phyloP scores from a whole-genome alignment of 2,329 filamentous ascomycete species.

The Clonostachys sp. region DNA sequence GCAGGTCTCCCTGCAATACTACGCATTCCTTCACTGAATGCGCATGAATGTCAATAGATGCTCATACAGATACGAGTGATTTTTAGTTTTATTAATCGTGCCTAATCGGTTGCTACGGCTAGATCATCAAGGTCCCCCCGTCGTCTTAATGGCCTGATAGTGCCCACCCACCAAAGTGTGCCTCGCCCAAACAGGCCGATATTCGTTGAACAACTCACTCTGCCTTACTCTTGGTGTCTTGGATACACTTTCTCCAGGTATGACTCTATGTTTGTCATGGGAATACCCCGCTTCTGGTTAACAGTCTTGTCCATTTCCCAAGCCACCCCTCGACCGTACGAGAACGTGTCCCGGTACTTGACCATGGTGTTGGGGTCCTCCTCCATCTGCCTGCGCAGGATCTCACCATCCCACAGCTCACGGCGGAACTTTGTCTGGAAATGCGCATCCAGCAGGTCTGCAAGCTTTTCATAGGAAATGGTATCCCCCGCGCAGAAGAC shows the following conservation, averaged over 20 bases:
- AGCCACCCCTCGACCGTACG: slow-evolving; percentile 48
- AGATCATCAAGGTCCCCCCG: too few relatives aligned
- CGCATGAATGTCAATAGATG: too few relatives aligned
- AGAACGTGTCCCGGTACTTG: slow-evolving; percentile 61
- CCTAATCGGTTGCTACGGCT: too few relatives aligned
- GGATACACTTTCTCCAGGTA: slow-evolving; percentile 22
- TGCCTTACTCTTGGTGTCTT: neutral
- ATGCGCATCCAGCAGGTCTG: slow-evolving; percentile 43
- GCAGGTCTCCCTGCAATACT: too few relatives aligned
- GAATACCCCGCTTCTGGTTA: slow-evolving; percentile 44
- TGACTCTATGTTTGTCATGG: slow-evolving; percentile 31
- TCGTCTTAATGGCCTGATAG: too few relatives aligned
- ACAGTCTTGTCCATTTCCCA: slow-evolving; percentile 52
- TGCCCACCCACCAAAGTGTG: too few relatives aligned
- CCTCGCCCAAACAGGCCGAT: too few relatives aligned
- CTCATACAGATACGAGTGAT: too few relatives aligned
- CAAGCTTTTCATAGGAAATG: slow-evolving; percentile 49
- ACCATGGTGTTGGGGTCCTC: slow-evolving; percentile 40
- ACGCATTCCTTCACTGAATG: too few relatives aligned
- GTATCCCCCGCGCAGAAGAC: slow-evolving; percentile 61
- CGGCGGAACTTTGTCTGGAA: slow-evolving; percentile 32
- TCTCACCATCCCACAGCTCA: slow-evolving; percentile 42
- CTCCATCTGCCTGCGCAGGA: slow-evolving; percentile 37
- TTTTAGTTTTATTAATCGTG: too few relatives aligned
- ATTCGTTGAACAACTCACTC: neutral